Evolutionary conservation across 2,329 filamentous ascomycete genomes (phyloP).

Genomic region (Nemania serpens): DNA sequence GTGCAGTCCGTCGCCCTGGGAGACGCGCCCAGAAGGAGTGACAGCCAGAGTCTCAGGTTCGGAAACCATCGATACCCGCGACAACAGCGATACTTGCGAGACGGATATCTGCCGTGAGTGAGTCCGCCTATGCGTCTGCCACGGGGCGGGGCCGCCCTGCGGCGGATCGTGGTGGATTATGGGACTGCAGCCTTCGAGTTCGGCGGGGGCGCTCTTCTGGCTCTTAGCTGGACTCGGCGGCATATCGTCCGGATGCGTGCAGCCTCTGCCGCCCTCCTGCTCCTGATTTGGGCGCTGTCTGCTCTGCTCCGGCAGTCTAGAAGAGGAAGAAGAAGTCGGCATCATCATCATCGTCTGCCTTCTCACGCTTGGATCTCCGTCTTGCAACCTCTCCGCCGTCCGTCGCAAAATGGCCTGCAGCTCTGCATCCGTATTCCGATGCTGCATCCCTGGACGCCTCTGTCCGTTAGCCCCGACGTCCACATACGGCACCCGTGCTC

Average conservation of each 20-base stretch:
- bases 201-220: conserved; percentile 40
- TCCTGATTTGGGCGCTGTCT: background rate
- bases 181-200: conserved; percentile 33
- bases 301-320: background rate
- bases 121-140: conserved; percentile 26
- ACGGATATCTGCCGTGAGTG: conserved; percentile 27
- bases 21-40: conserved; percentile 39
- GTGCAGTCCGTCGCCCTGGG: conserved; percentile 41
- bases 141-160: conserved; percentile 18
- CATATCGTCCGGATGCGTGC: background rate
- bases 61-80: conserved; percentile 43
- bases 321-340: conserved; percentile 9
- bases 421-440: conserved; percentile 50
- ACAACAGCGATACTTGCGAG: conserved; percentile 32
- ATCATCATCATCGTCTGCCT: conserved; percentile 38
- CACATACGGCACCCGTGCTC: conserved; percentile 31
- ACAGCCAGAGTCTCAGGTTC: conserved; percentile 50
- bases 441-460: conserved; percentile 2
- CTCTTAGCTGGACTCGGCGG: conserved; percentile 37
- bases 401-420: conserved; percentile 56
- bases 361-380: conserved; percentile 42
- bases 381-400: conserved; percentile 56
- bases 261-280: no score
- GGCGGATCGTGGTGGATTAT: conserved; percentile 1
- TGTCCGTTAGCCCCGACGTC: conserved; percentile 10